phyloP scores from a whole-genome alignment of 139 green algal genomes.

The Coelastrella sp. region DNA sequence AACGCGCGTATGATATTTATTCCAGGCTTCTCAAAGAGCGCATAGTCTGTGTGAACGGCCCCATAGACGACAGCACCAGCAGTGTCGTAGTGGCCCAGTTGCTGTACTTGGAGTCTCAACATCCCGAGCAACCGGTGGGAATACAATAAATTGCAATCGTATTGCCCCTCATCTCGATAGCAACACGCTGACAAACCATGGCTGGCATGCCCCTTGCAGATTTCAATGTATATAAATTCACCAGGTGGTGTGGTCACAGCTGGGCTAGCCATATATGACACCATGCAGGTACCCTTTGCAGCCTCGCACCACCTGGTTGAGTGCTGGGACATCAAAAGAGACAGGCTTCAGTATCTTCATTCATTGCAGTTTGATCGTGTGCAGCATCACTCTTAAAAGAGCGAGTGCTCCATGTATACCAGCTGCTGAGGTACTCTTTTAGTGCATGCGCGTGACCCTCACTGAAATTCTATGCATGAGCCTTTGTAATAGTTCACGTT shows the following conservation, averaged over 20 bases:
- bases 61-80: conserved; percentile 86
- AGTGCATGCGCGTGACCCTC: too few relatives aligned
- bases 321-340: too few relatives aligned
- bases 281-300: conserved; percentile 85
- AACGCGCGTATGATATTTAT: conserved; percentile 96
- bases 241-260: conserved; percentile 93
- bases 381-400: too few relatives aligned
- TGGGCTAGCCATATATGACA: conserved; percentile 98
- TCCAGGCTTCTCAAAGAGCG: conserved; percentile 91
- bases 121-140: conserved; percentile 90
- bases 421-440: too few relatives aligned
- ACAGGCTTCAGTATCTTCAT: too few relatives aligned
- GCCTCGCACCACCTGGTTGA: too few relatives aligned
- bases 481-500: not conserved
- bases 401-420: too few relatives aligned
- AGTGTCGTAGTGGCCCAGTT: conserved; percentile 93
- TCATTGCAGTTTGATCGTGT: too few relatives aligned
- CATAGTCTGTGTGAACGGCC: conserved; percentile 89
- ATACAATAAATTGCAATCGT: too few relatives aligned
- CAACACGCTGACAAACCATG: not conserved
- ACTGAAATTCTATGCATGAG: too few relatives aligned
- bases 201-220: conserved; percentile 61
- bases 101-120: conserved; percentile 93
- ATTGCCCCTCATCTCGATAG: not conserved
- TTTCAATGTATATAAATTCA: conserved; percentile 98